These are phyloP conservation scores for Xenoacremonium recifei DNA, from an alignment of 2,329 filamentous ascomycete genomes.

Conservation along the genomic window DNA sequence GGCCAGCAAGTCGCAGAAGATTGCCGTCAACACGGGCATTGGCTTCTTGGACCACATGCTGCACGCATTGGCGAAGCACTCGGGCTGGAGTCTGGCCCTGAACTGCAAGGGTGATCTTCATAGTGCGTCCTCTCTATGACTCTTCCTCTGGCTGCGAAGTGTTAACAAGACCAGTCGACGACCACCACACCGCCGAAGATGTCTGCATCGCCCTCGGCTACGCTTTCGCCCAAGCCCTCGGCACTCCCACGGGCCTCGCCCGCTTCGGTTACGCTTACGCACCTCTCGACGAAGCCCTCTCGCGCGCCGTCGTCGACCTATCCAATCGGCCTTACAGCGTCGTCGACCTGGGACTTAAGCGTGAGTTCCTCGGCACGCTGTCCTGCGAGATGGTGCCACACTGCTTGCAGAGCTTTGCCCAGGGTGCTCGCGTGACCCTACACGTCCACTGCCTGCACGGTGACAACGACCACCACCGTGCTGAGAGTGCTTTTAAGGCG, in stretches of 20 bases:
- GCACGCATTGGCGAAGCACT: conserved; percentile 93
- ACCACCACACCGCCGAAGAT: conserved; percentile 98
- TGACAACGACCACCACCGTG: conserved; percentile 92
- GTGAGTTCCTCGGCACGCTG: conserved; percentile 91
- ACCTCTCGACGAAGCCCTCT: conserved; percentile 92
- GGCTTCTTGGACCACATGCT: conserved; percentile 99
- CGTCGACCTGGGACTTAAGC: conserved; percentile 77
- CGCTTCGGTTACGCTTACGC: conserved; percentile 91
- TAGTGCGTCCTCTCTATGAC: conserved; percentile 69
- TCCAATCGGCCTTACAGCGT: conserved; percentile 88
- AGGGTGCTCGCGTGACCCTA: conserved; percentile 85
- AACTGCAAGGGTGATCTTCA: conserved; percentile 86
- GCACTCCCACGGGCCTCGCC: conserved; percentile 75
- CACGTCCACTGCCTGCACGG: conserved; percentile 92
- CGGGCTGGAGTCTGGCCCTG: conserved; percentile 86
- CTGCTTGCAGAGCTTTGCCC: conserved; percentile 90
- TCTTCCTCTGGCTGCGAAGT: no score
- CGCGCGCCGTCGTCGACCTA: conserved; percentile 89
- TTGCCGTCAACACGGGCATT: conserved; percentile 88
- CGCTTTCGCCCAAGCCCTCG: conserved; percentile 80
- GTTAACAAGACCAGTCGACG: no score
- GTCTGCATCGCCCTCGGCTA: conserved; percentile 86
- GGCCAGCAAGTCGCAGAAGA: conserved; percentile 78
- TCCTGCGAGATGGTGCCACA: conserved; percentile 97
- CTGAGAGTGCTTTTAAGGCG: conserved; percentile 97